Conservation (phyloP, 345 rosid genomes). For the Brassica rapa region DNA sequence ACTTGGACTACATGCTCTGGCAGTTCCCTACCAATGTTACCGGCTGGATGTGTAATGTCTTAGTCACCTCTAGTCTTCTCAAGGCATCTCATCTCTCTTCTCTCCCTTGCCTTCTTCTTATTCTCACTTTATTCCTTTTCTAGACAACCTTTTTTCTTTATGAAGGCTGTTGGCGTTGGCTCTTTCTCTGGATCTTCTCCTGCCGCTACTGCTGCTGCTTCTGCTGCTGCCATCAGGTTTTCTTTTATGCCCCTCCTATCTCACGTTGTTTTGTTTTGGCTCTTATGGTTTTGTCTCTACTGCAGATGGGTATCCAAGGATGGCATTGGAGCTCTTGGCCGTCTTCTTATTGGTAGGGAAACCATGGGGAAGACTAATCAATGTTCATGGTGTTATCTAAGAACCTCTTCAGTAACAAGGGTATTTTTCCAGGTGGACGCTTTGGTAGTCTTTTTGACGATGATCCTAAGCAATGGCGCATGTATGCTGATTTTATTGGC, state of each 20-base stretch:
- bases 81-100: conserved; percentile 17
- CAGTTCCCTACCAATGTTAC: conserved; percentile 96
- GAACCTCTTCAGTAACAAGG: conserved; percentile 26
- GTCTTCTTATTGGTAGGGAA: conserved; percentile 81
- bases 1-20: conserved; percentile 82
- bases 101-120: neutral
- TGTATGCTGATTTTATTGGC: conserved; percentile 99
- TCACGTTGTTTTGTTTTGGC: neutral
- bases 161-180: conserved; percentile 93
- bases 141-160: neutral
- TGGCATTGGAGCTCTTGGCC: conserved; percentile 96
- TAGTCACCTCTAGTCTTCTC: conserved; percentile 94
- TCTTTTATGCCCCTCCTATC: neutral
- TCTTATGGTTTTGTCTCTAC: conserved; percentile 21
- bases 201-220: conserved; percentile 95
- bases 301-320: conserved; percentile 98
- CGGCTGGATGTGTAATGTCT: conserved; percentile 89
- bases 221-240: conserved; percentile 68
- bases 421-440: conserved; percentile 68
- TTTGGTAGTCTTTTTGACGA: conserved; percentile 91
- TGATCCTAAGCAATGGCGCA: conserved; percentile 99
- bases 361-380: conserved; percentile 27
- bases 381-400: conserved; percentile 22
- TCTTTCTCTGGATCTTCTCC: conserved; percentile 80
- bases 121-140: neutral